Evolutionary conservation across 2,329 filamentous ascomycete genomes (phyloP).

Genomic region (Curvularia sp.): DNA sequence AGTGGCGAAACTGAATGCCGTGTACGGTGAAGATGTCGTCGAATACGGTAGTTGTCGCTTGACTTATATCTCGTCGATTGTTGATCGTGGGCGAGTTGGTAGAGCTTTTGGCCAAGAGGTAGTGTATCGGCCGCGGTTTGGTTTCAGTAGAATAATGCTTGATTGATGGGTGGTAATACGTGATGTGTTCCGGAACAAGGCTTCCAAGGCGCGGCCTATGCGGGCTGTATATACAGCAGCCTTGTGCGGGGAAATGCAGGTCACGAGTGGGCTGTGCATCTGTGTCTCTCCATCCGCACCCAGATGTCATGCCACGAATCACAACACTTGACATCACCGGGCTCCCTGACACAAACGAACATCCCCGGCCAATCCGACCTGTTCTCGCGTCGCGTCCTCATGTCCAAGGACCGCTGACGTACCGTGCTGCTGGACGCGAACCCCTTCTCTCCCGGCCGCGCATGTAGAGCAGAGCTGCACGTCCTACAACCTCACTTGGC

Average conservation of each 20-base stretch:
- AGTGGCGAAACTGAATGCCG: slow-evolving; percentile 9
- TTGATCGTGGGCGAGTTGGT: slow-evolving; percentile 5
- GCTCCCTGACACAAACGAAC: slow-evolving; percentile 15
- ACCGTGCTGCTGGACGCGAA: slow-evolving; percentile 23
- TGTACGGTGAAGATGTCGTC: slow-evolving; percentile 7
- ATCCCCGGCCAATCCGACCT: slow-evolving; percentile 31
- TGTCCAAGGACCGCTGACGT: slow-evolving; percentile 30
- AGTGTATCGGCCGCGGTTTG: slow-evolving; percentile 31
- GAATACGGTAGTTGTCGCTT: slow-evolving; percentile 7
- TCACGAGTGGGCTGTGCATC: slow-evolving; percentile 38
- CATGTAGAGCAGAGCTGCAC: slow-evolving; percentile 25
- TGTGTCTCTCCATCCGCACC: slow-evolving; percentile 36
- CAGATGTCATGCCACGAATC: slow-evolving; percentile 45
- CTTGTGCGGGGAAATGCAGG: slow-evolving; percentile 34
- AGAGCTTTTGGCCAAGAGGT: slow-evolving; percentile 20
- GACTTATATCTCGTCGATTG: slow-evolving; percentile 15
- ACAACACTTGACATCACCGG: slow-evolving; percentile 30
- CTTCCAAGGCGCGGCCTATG: slow-evolving; percentile 26
- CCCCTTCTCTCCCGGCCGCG: slow-evolving; percentile 44
- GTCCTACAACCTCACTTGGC: slow-evolving; percentile 14
- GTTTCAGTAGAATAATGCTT: slow-evolving; percentile 14
- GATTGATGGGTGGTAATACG: slow-evolving; percentile 23
- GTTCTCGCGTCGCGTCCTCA: slow-evolving; percentile 35
- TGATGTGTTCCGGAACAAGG: slow-evolving; percentile 21
- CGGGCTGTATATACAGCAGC: slow-evolving; percentile 33